Base-by-base conservation (phyloP, 2,329 filamentous ascomycete genomes). In the Parastagonospora avenae region DNA sequence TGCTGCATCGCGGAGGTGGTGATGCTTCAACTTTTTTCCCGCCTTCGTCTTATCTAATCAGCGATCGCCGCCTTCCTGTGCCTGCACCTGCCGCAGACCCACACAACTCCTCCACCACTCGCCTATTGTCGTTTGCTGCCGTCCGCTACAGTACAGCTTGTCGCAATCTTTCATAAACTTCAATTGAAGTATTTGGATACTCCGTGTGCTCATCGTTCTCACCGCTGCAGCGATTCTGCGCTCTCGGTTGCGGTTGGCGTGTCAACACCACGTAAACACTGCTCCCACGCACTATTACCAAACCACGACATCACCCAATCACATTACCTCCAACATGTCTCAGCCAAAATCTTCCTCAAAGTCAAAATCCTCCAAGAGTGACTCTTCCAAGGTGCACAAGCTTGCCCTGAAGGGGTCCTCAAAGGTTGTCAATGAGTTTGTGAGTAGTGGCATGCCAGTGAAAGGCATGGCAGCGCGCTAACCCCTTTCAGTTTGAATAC, bases 351-450 rank as follows among this genome's bases (percentile, higher is more conserved):
- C 60, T 4, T 64, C 66, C 9, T 66, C 67, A 12, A 68, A 64
- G 30, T 63, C 65, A 16, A 64, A 62, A 24, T 73, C 79, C 10
- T 73, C 77, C 48, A 76, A 80, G 53, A 82, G 82, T 59, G 83
- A 85, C 68, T 92, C 92, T 68, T 90, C 91, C 63, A 96, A 97
- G 77, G 86, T 92, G 54, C 94, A 99, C 80, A 97, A 96, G 81
- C 85, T 99, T 57, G 90, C 92, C 32, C 82, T 97, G 56, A 93
- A 92, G 76, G 91, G 86, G 48, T 89, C 86, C 63, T 85, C 91
- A 33, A 95, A 93, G 76, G 84, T 96, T 32, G 92, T 97, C 50
- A 90, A 93, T 38, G 94, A 99, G 79, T 99, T 99, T 75, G 92
- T 96, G 79, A 74, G 89, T 82, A 30, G 15, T 29, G 30, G 11